Base-by-base conservation (phyloP, 108 stramenopile genomes). In the Craspedostauros australis region DNA sequence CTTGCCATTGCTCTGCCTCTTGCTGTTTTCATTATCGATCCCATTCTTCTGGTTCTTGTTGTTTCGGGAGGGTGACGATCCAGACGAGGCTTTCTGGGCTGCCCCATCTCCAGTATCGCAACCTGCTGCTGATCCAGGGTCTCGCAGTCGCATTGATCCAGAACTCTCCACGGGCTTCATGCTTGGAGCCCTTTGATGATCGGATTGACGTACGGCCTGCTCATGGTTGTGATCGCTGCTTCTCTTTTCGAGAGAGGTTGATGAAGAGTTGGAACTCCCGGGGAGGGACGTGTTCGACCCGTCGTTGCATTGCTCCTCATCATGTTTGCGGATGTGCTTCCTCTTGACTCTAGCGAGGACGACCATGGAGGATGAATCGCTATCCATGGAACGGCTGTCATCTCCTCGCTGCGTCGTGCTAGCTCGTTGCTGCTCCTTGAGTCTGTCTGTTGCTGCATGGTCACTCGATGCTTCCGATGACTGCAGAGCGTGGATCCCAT, bases 361-460 rank as follows among this genome's bases (percentile, higher is more conserved):
- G 16, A 75, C 71, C 80, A 82, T 72, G 3, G 80, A 82, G 2
- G 80, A 82, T 5, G 74, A 58, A 20, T 77, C 74, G 9, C 70
- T 64, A 40, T 75, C 65, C 42, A 64, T 59, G n/a, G 52, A 52
- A 12, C 37, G 41, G n/a, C 53, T 39, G 9, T 31, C 46, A 25
- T 47, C 40, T 27, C 0, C 38, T n/a, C 32, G 51, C 15, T n/a
- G 22, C 47, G 39, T 33, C 9, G 28, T 2, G 31, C 50, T 53
- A 46, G 12, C 46, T 28, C 28, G 16, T 57, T 9, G 16, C 28
- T 48, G 46, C 32, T 46, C 32, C 18, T 32, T 49, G 27, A 27
- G 45, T 28, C 23, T 7, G 24, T 54, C 54, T 3, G n/a, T 34
- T 4, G 31, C 31, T 2, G 50, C 15, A 16, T 38, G 24, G 31